Percentiles rank a stretch among this genome's conserved stretches.
These are phyloP conservation scores for Podaxis mareebaensis DNA, from an alignment of 768 basidiomycete genomes.

Conservation along the genomic window DNA sequence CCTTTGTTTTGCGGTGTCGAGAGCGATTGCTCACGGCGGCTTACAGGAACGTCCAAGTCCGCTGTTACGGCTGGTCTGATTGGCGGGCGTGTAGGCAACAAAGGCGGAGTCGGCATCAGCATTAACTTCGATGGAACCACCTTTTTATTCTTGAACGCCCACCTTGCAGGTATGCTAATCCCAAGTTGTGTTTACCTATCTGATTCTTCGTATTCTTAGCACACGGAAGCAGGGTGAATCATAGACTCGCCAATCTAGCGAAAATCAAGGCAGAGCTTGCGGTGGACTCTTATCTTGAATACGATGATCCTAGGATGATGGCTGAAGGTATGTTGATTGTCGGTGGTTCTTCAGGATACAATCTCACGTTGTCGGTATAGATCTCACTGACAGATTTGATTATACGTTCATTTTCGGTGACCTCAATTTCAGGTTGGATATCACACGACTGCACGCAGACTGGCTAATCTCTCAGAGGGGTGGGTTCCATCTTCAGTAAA, in stretches of 20 bases:
- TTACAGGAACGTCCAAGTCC: constrained; percentile 69
- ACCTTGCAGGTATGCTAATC: constrained; percentile 68
- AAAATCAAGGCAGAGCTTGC: constrained; percentile 88
- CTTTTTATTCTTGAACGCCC: constrained; percentile 87
- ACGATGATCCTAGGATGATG: constrained; percentile 61
- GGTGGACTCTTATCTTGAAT: constrained; percentile 74
- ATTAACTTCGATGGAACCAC: constrained; percentile 81
- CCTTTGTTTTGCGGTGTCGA: not conserved
- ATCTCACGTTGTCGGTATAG: constrained; percentile 31
- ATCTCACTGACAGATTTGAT: constrained; percentile 88
- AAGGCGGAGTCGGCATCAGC: constrained; percentile 90
- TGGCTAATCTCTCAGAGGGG: constrained; percentile 88
- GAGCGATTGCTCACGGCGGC: constrained; percentile 14
- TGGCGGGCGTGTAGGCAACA: constrained; percentile 90
- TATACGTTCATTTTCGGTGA: constrained; percentile 89
- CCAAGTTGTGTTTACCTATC: not conserved
- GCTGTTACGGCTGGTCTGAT: constrained; percentile 89
- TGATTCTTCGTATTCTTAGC: constrained; percentile 42
- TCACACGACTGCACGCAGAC: constrained; percentile 90
- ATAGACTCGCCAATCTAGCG: constrained; percentile 80
- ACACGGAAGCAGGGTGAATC: constrained; percentile 71
- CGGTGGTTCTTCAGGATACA: not conserved
- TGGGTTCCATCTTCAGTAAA: constrained; percentile 23
- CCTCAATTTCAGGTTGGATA: constrained; percentile 87
- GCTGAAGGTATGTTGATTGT: constrained; percentile 59